Evolutionary conservation across 306 rosid species (phyloP).

Genomic region (Lithocarpus polystachyus): DNA sequence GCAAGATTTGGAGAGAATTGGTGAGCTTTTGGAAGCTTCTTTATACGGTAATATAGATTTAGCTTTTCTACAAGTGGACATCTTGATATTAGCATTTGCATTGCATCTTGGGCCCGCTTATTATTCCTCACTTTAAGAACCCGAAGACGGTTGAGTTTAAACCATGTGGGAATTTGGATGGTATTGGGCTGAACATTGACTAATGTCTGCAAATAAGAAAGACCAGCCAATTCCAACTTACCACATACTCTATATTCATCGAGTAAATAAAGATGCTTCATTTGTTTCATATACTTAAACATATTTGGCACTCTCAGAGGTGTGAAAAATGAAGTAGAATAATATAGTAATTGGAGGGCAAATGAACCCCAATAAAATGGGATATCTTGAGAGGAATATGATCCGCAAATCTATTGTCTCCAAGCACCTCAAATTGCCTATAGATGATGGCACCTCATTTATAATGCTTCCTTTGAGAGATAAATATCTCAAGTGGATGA

Average conservation of each 20-base stretch:
- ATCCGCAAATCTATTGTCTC: not conserved
- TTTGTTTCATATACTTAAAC: conserved; percentile 27
- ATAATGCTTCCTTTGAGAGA: not conserved
- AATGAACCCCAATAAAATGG: no score
- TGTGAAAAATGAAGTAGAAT: conserved; percentile 25
- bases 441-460: not conserved
- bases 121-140: no score
- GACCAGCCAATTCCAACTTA: conserved; percentile 27
- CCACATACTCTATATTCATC: conserved; percentile 22
- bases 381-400: no score
- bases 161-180: not conserved
- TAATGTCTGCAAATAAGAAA: conserved; percentile 40
- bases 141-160: conserved; percentile 29
- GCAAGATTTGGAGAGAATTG: conserved; percentile 33
- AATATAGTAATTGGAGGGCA: accelerated
- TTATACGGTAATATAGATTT: conserved; percentile 22
- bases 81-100: conserved; percentile 3
- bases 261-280: conserved; percentile 51
- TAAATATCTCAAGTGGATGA: conserved; percentile 6
- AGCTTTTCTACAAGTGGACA: conserved; percentile 45
- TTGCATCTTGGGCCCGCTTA: no score
- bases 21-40: conserved; percentile 20
- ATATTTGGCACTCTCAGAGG: conserved; percentile 38
- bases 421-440: not conserved
- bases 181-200: conserved; percentile 7